Base-by-base conservation (phyloP, 2,329 filamentous ascomycete species). In the Aspergillus sp. region DNA sequence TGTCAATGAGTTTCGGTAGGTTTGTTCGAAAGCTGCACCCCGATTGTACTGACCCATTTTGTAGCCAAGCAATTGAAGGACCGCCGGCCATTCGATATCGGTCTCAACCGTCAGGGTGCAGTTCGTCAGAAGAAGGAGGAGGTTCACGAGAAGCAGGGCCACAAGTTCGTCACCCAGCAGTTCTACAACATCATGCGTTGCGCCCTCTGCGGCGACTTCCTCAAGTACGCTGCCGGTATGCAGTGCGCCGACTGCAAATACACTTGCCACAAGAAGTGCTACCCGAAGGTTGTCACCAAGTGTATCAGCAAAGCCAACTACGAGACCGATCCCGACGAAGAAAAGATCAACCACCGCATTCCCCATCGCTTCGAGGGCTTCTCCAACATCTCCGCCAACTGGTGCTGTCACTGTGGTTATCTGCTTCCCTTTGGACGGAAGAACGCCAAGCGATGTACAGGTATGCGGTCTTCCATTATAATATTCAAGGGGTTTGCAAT, bases 121-220 rank as follows among this genome's bases (percentile, higher is more conserved):
- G 92, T 99, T 68, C 91, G 95, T 67, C 94, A 99, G 79, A 91
- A 92, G 73, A 99, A 99, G 81, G 95, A 99, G 77, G 93, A 98
- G 72, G 89, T 99, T 4, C 91, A 97, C 80, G 95, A 99, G 80
- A 96, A 97, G 83, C 97, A 96, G 75, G 95, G 95, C 52, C 95
- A 99, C 88, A 99, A 98, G 80, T 99, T 99, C 73, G 89, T 98
- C 58, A 91, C 95, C 72, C 93, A 97, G 76, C 95, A 97, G 77
- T 99, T 99, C 78, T 99, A 98, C 88, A 99, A 98, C 84, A 97
- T 99, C 73, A 99, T 99, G 95, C 94, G 95, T 64, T 99, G 95
- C 78, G 95, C 95, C 13, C 87, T 98, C 38, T 99, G 95, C 75
- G 95, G 93, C 62, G 95, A 99, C 68, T 98, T 99, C 73, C 89